Conservation (phyloP, 2,329 filamentous ascomycete species). For the Verticillium isaacii region DNA sequence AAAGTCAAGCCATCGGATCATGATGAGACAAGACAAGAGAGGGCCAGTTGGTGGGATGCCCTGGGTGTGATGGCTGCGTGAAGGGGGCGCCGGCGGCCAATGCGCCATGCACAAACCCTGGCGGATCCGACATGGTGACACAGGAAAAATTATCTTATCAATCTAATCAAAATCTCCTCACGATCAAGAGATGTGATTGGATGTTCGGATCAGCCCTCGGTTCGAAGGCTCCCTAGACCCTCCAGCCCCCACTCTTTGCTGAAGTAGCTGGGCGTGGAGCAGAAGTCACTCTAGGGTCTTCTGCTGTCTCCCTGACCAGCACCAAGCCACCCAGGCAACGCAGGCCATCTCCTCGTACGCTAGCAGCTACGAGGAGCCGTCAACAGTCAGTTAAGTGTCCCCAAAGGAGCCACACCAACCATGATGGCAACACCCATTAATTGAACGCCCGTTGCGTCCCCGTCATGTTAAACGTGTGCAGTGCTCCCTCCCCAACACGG, state of each 20-base stretch:
- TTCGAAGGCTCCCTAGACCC: conserved; percentile 2
- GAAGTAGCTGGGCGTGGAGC: not conserved
- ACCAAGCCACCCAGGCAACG: too few relatives aligned
- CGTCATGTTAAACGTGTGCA: not conserved
- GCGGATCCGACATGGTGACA: not conserved
- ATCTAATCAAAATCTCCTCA: conserved; percentile 30
- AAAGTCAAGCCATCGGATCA: conserved; percentile 1
- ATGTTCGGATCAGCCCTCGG: conserved; percentile 2
- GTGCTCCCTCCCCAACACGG: not conserved
- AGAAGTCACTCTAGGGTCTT: not conserved
- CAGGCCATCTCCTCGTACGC: too few relatives aligned
- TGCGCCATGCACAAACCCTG: not conserved
- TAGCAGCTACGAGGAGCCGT: too few relatives aligned
- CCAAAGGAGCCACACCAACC: not conserved
- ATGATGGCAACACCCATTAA: not conserved
- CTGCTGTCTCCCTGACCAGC: not conserved
- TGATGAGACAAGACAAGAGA: not conserved
- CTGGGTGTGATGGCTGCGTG: not conserved
- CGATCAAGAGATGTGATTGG: not conserved
- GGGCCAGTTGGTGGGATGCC: not conserved
- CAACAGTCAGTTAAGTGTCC: too few relatives aligned
- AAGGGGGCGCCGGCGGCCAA: not conserved
- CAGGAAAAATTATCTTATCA: conserved; percentile 36
- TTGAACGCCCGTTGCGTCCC: not conserved
- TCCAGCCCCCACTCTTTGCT: conserved; percentile 1